These are phyloP conservation scores for Ajuga reptans DNA, from an alignment of 305 asterid species.

Conservation along the genomic window DNA sequence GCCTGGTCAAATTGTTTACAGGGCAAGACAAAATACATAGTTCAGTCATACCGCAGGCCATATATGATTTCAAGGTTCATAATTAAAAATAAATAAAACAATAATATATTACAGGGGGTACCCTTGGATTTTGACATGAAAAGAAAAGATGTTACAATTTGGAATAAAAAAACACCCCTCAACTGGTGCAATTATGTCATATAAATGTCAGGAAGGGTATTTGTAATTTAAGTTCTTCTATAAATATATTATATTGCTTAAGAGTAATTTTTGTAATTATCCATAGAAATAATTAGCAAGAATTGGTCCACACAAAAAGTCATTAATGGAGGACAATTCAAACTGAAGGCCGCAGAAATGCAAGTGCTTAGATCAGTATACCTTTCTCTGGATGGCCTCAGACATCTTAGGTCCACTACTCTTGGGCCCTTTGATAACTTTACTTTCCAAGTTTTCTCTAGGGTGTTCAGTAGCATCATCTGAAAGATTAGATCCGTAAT, in stretches of 20 bases:
- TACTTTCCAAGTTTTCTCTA: conserved; percentile 48
- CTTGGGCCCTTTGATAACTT: conserved; percentile 48
- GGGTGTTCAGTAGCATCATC: conserved; percentile 51
- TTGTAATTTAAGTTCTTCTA: too few relatives aligned
- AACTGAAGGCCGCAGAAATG: background rate
- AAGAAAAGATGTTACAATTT: background rate
- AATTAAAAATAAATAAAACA: too few relatives aligned
- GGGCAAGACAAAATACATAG: background rate
- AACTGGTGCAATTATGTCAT: background rate
- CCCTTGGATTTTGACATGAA: background rate
- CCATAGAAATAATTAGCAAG: background rate
- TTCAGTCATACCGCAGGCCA: background rate
- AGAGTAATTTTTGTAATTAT: background rate
- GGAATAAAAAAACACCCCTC: background rate
- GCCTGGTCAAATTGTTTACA: background rate
- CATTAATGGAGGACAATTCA: background rate
- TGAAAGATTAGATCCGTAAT: conserved; percentile 33
- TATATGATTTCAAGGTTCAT: background rate
- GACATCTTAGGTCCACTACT: conserved; percentile 61
- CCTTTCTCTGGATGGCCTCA: conserved; percentile 76
- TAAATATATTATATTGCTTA: too few relatives aligned
- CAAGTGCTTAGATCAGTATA: conserved; percentile 27
- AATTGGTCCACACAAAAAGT: background rate
- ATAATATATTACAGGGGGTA: too few relatives aligned
- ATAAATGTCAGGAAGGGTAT: background rate